These are phyloP conservation scores for Nyctanthes arbortristis DNA, from an alignment of 257 asterid species.

Conservation along the genomic window DNA sequence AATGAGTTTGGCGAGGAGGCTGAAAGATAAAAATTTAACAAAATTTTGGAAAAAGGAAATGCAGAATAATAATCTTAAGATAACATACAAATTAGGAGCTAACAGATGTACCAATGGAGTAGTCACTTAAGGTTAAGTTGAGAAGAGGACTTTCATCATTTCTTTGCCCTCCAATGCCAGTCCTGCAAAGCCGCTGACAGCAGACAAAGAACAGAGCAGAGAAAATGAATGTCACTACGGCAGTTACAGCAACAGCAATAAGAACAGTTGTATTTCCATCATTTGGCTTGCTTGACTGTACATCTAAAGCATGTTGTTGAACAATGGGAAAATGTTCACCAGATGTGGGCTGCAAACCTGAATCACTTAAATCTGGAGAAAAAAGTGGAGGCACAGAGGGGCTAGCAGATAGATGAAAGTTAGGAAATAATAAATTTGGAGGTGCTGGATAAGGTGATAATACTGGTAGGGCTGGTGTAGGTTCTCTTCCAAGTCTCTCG, in stretches of 20 bases:
- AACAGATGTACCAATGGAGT: slow-evolving; percentile 52
- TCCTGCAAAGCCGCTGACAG: slow-evolving; percentile 36
- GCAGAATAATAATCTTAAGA: background rate
- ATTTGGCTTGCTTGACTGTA: slow-evolving; percentile 22
- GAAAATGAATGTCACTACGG: slow-evolving; percentile 41
- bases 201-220: slow-evolving; percentile 54
- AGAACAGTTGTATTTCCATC: slow-evolving; percentile 36
- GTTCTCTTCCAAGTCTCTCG: slow-evolving; percentile 38
- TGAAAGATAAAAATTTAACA: slow-evolving; percentile 29
- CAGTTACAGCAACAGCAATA: slow-evolving; percentile 56
- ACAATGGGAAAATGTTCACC: slow-evolving; percentile 22
- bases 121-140: slow-evolving; percentile 69
- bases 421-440: no score
- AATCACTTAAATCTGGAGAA: slow-evolving; percentile 20
- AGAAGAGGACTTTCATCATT: slow-evolving; percentile 86
- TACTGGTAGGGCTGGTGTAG: slow-evolving; percentile 30
- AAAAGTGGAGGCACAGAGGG: slow-evolving; percentile 34
- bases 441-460: slow-evolving; percentile 26
- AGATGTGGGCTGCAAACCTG: slow-evolving; percentile 28
- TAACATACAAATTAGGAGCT: background rate
- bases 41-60: background rate
- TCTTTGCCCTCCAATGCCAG: slow-evolving; percentile 40
- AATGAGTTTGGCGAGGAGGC: slow-evolving; percentile 66
- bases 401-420: slow-evolving; percentile 12
- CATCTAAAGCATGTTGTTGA: slow-evolving; percentile 17